Evolutionary conservation across 129 eudicot species (phyloP).

Genomic region (Dittrichia graveolens): DNA sequence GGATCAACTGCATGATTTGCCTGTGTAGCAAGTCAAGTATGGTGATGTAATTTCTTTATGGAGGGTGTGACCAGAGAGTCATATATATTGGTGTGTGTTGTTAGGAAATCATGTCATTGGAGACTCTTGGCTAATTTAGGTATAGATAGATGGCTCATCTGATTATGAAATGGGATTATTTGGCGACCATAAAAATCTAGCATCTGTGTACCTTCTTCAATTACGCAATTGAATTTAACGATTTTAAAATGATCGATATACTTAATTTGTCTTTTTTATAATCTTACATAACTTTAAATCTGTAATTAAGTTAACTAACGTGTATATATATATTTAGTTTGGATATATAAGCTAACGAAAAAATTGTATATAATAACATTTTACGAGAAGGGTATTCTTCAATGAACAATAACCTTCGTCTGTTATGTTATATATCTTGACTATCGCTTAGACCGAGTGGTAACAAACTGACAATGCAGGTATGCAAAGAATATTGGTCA

Average conservation of each 20-base stretch:
- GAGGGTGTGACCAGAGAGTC: conserved; percentile 32
- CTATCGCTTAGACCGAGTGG: too few relatives aligned
- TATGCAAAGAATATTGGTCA: too few relatives aligned
- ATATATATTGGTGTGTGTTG: conserved; percentile 42
- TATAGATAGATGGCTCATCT: conserved; percentile 33
- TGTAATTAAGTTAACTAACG: too few relatives aligned
- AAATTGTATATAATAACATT: too few relatives aligned
- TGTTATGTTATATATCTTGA: too few relatives aligned
- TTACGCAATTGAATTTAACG: not conserved
- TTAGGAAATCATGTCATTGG: conserved; percentile 34
- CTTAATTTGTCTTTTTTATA: too few relatives aligned
- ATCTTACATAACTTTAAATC: too few relatives aligned
- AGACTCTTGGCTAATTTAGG: conserved; percentile 27
- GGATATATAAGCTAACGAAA: too few relatives aligned
- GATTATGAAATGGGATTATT: conserved; percentile 17
- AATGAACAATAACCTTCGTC: too few relatives aligned
- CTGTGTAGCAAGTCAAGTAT: conserved; percentile 25
- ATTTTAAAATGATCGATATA: not conserved
- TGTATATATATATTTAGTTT: too few relatives aligned
- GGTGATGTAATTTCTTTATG: conserved; percentile 26
- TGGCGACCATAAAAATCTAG: conserved; percentile 8
- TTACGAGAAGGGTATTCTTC: too few relatives aligned
- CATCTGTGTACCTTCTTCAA: not conserved
- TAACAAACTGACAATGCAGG: too few relatives aligned
- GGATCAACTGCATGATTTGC: conserved; percentile 15